phyloP scores from a whole-genome alignment of 179 eudicot genomes.

The Nepenthes alata region DNA sequence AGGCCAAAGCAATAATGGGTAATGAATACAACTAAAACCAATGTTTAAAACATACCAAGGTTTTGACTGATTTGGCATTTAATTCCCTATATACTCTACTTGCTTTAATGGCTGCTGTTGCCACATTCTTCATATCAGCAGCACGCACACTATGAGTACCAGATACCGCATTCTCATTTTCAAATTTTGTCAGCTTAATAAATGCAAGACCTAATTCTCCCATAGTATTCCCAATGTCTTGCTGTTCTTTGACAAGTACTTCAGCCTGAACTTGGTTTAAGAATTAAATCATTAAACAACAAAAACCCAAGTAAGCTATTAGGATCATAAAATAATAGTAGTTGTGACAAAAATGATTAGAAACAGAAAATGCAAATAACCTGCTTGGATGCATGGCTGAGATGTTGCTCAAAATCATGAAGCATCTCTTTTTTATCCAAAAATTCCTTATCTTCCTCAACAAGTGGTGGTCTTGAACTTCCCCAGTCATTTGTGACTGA shows the following conservation, averaged over 20 bases:
- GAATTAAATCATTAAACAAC: conserved; percentile 2
- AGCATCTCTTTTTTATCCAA: conserved; percentile 74
- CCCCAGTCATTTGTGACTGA: conserved; percentile 80
- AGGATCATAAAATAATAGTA: background rate
- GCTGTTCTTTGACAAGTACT: conserved; percentile 79
- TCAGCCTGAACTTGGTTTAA: conserved; percentile 55
- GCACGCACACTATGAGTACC: conserved; percentile 62
- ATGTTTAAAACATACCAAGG: conserved; percentile 41
- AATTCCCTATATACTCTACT: conserved; percentile 75
- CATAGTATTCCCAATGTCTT: conserved; percentile 86
- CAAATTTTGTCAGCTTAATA: conserved; percentile 79
- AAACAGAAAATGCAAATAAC: conserved; percentile 18
- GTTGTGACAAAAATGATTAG: background rate
- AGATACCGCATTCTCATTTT: conserved; percentile 50
- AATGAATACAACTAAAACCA: background rate
- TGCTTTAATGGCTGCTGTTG: conserved; percentile 81
- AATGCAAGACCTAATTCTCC: conserved; percentile 84
- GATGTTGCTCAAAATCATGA: conserved; percentile 50
- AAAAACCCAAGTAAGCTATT: background rate
- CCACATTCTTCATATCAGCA: conserved; percentile 63
- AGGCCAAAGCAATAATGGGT: background rate
- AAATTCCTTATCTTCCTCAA: conserved; percentile 81
- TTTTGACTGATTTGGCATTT: conserved; percentile 69
- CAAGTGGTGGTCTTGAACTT: conserved; percentile 40
- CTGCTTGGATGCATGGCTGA: conserved; percentile 71